phyloP scores from a whole-genome alignment of 139 green algal species.

The Chlorella vulgaris region DNA sequence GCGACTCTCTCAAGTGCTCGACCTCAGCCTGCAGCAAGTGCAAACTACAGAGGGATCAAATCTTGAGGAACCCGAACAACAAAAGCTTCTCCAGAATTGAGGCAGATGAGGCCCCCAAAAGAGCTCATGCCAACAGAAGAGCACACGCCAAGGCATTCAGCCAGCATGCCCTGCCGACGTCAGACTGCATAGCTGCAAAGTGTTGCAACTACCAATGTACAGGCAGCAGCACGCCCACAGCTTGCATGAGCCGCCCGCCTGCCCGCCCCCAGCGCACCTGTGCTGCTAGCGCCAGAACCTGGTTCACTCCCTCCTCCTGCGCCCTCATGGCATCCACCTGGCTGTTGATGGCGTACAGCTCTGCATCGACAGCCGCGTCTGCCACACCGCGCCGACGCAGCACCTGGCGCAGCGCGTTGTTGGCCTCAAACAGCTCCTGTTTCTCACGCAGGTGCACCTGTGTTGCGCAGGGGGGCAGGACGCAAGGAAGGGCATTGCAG shows the following conservation, averaged over 20 bases:
- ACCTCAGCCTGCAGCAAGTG: conserved; percentile 9
- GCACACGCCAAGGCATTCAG: no score
- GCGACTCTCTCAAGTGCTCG: conserved; percentile 26
- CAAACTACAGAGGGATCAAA: neutral
- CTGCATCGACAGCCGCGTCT: conserved; percentile 3
- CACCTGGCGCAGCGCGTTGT: conserved; percentile 35
- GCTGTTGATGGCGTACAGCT: conserved; percentile 1
- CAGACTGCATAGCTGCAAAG: no score
- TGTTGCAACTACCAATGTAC: no score
- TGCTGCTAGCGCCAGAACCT: conserved; percentile 28
- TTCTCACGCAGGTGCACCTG: conserved; percentile 51
- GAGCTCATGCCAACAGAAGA: neutral
- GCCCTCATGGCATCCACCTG: conserved; percentile 28
- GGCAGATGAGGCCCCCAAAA: neutral
- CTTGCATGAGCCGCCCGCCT: neutral
- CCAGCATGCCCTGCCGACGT: no score
- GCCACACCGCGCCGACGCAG: conserved; percentile 16
- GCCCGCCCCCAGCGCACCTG: neutral
- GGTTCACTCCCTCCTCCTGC: conserved; percentile 33
- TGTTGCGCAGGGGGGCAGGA: neutral
- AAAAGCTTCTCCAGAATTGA: neutral
- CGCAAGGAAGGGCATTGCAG: neutral
- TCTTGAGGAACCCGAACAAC: neutral
- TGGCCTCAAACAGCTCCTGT: conserved; percentile 45
- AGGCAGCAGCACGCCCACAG: neutral